Conservation (phyloP, 139 green algal genomes). For the Chlorokybus atmophyticus region DNA sequence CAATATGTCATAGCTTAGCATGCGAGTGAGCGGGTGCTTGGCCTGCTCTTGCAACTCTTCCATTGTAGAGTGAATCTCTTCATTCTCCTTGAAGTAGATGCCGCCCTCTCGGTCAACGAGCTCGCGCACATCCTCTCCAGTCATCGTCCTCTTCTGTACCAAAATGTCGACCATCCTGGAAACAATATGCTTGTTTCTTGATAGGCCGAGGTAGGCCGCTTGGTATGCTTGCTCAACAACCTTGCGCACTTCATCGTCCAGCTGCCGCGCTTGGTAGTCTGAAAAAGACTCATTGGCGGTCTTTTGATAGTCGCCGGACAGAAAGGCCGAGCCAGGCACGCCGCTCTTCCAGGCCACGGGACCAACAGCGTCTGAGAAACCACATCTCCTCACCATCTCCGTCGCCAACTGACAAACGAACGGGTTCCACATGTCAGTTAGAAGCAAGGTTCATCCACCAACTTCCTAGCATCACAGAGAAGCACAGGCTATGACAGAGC, state of each 20-base stretch:
- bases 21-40: too few relatives aligned
- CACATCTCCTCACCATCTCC: background rate
- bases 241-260: background rate
- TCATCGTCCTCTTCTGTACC: background rate
- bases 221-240: background rate
- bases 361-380: background rate
- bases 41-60: too few relatives aligned
- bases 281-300: background rate
- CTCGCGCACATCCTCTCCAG: background rate
- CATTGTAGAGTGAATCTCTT: background rate
- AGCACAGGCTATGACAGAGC: background rate
- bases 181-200: background rate
- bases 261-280: background rate
- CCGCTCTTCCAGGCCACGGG: background rate
- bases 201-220: background rate
- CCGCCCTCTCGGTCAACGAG: background rate
- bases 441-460: too few relatives aligned
- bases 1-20: too few relatives aligned
- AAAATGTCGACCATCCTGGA: background rate
- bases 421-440: too few relatives aligned
- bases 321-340: background rate
- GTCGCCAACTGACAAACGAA: background rate
- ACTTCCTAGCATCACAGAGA: too few relatives aligned
- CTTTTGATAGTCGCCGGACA: background rate
- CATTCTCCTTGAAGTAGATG: background rate